These are phyloP conservation scores for Oryza longistaminata DNA, from an alignment of 176 grass and related monocot species.

Conservation along the genomic window DNA sequence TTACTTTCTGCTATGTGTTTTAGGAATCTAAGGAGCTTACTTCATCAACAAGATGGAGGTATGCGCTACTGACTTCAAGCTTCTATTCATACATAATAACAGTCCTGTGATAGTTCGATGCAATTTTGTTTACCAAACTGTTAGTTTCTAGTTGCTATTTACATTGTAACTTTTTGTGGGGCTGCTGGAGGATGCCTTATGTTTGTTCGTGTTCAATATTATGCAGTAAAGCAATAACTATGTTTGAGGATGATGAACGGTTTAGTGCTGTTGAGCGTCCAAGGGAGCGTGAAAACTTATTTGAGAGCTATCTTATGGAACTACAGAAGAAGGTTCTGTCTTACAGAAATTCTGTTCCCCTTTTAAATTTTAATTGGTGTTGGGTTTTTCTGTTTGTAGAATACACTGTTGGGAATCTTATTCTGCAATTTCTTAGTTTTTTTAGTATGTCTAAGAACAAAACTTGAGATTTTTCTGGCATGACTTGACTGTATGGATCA, in stretches of 20 bases:
- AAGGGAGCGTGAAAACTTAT: slow-evolving; percentile 94
- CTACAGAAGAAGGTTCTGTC: slow-evolving; percentile 91
- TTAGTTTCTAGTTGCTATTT: neutral
- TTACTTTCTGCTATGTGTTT: slow-evolving; percentile 34
- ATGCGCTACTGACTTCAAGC: slow-evolving; percentile 19
- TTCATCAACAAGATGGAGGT: slow-evolving; percentile 88
- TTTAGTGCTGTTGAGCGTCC: slow-evolving; percentile 73
- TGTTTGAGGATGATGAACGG: slow-evolving; percentile 81
- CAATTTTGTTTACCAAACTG: neutral
- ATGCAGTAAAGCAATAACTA: slow-evolving; percentile 83
- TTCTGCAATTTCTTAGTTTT: slow-evolving; percentile 5
- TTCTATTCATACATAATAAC: slow-evolving; percentile 12
- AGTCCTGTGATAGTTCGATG: neutral
- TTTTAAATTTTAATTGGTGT: slow-evolving; percentile 14
- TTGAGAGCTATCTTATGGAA: slow-evolving; percentile 87
- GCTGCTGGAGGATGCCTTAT: neutral
- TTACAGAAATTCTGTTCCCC: neutral
- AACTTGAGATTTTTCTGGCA: neutral
- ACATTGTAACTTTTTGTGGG: neutral
- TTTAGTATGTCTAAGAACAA: neutral
- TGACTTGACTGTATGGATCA: neutral
- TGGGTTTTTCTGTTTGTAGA: neutral
- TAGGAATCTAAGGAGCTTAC: slow-evolving; percentile 89
- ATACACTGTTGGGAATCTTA: neutral
- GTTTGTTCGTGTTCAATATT: neutral